Base-by-base conservation (phyloP, 768 basidiomycete species). In the Gloeopeniophorella convolvens region DNA sequence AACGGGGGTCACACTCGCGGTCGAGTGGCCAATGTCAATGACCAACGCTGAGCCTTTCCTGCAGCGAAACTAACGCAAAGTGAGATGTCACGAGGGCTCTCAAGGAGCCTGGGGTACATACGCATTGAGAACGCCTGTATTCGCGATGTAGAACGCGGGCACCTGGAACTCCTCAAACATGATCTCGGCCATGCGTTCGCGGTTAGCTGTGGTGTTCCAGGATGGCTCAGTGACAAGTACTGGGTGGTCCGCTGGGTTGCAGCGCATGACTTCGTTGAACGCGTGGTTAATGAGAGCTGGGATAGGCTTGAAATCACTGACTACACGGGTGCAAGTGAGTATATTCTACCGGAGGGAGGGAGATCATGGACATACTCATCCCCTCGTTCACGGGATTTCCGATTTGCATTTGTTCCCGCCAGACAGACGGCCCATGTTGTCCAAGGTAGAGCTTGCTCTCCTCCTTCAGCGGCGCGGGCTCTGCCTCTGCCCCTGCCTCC, bases 21-120 rank as follows among this genome's bases (percentile, higher is more conserved):
- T 81, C 11, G 86, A 78, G 56, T 91, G 85, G 4, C 96, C 96
- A 40, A 98, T 79, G 60, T 99, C 96, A 34, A 99, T 81, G 2
- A 99, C 90, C 40, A 98, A 74, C 2, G 96, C 94, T n/a, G 96
- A 93, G 2, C 93, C 94, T 91, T 94, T 24, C 96, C 96, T 45
- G 94, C 87, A 13, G 95, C 90, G 65, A 99, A 99, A 3, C 94
- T 97, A 47, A 45, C 47, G 11, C 5, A 46, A 50, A n/a, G 27
- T 13, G 26, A 16, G 27, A 28, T 26, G 40, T 33, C 16, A 11
- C 24, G 23, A 33, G 21, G 37, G 10, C 23, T 23, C 31, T 15
- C 13, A 9, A 2, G 45, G 18, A 32, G 50, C 56, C 27, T 27
- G 26, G 28, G 30, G 20, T 5, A 68, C 81, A 60, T 67, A 97